Percentiles rank a stretch among this genome's conserved stretches.
Evolutionary conservation across 2,329 filamentous ascomycete genomes (phyloP).

Genomic region (Alternaria brassicicola): DNA sequence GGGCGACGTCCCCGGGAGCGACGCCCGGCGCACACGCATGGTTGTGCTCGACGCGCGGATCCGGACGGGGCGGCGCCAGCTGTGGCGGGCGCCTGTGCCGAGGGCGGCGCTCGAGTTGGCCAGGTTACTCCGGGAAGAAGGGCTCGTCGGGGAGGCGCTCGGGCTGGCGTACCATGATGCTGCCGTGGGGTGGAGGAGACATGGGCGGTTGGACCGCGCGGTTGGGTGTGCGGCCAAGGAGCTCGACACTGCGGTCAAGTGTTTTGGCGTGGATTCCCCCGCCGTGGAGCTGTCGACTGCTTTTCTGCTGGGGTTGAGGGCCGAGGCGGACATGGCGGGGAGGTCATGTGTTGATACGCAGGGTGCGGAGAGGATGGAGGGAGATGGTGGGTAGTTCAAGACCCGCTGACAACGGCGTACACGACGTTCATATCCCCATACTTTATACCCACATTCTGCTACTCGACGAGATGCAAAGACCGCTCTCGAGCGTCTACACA

Average conservation of each 20-base stretch:
- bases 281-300: constrained; percentile 13
- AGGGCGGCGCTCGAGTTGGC: constrained; percentile 22
- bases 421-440: too few relatives aligned
- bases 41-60: constrained; percentile 20
- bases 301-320: constrained; percentile 10
- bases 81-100: constrained; percentile 19
- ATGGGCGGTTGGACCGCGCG: constrained; percentile 21
- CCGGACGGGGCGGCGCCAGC: constrained; percentile 15
- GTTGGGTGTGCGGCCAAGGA: constrained; percentile 18
- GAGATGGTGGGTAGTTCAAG: not conserved
- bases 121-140: constrained; percentile 22
- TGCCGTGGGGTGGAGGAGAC: constrained; percentile 20
- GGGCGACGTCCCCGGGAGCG: constrained; percentile 5
- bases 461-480: too few relatives aligned
- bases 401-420: too few relatives aligned
- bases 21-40: constrained; percentile 24
- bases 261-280: constrained; percentile 17
- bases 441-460: too few relatives aligned
- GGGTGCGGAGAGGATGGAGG: not conserved
- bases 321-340: not conserved
- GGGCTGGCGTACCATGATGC: constrained; percentile 27
- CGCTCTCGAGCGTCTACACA: too few relatives aligned
- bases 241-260: constrained; percentile 16
- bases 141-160: constrained; percentile 25
- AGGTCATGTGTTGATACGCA: not conserved